These are phyloP conservation scores for Sugiyamaella smithiae DNA, from an alignment of 805 yeast species.

Conservation along the genomic window DNA sequence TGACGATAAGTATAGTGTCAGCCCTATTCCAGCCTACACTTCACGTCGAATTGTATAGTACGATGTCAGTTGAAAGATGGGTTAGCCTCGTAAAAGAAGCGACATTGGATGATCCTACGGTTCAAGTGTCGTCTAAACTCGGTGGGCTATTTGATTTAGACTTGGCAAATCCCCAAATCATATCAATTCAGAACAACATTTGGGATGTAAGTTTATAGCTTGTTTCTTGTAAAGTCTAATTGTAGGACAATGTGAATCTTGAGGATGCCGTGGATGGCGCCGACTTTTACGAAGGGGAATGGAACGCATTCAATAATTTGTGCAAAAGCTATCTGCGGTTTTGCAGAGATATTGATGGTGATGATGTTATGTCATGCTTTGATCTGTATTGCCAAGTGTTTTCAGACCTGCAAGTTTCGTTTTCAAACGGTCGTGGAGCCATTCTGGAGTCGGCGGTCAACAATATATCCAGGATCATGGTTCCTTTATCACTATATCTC, in stretches of 20 bases:
- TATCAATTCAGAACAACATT: slow-evolving; percentile 38
- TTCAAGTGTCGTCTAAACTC: slow-evolving; percentile 11
- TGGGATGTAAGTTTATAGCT: slow-evolving; percentile 18
- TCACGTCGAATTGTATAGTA: no score
- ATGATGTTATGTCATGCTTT: slow-evolving; percentile 47
- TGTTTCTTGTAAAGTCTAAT: not conserved
- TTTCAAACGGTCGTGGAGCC: slow-evolving; percentile 33
- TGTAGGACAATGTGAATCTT: slow-evolving; percentile 21
- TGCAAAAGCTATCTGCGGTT: slow-evolving; percentile 47
- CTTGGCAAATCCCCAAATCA: slow-evolving; percentile 35
- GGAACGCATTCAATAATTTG: slow-evolving; percentile 49
- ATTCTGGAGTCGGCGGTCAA: slow-evolving; percentile 20
- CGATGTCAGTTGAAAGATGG: slow-evolving; percentile 22
- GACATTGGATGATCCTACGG: not conserved
- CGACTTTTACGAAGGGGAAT: slow-evolving; percentile 36
- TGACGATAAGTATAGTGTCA: no score
- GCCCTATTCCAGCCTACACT: no score
- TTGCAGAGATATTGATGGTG: slow-evolving; percentile 52
- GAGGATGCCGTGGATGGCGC: slow-evolving; percentile 28
- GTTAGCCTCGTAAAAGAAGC: slow-evolving; percentile 10
- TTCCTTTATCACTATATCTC: slow-evolving; percentile 17
- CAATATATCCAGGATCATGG: slow-evolving; percentile 15
- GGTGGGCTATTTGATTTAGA: slow-evolving; percentile 31
- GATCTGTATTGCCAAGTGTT: slow-evolving; percentile 50
- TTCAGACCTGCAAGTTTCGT: slow-evolving; percentile 41